Base-by-base conservation (phyloP, 768 basidiomycete species). In the Mycena leptocephala region DNA sequence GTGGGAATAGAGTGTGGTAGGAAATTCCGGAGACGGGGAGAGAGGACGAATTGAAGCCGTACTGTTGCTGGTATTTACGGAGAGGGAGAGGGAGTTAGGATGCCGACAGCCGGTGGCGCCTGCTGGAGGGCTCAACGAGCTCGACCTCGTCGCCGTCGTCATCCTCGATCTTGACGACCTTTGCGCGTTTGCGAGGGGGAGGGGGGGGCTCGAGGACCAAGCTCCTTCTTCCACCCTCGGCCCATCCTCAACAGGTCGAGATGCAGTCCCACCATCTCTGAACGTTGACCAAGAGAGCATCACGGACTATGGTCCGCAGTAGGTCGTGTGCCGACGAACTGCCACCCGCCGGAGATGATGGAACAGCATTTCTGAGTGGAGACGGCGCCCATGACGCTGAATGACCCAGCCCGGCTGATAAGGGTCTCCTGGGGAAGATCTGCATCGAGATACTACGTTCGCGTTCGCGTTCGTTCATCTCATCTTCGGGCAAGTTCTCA, bases 191-290 rank as follows among this genome's bases (percentile, higher is more conserved):
- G 43, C 10, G 5, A 18, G 43, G 43, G 43, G n/a, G n/a, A n/a
- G n/a, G n/a, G n/a, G n/a, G n/a, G n/a, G n/a, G n/a, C n/a, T n/a
- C n/a, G n/a, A n/a, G n/a, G n/a, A n/a, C n/a, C n/a, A 81, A 95
- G 84, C 82, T 95, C 94, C 64, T 83, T 87, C 83, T 91, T 91
- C 93, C 93, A 94, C 30, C 89, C 89, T 37, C 93, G 84, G 2
- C 94, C 93, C 92, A 95, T 92, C 70, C 90, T 87, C 39, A 96
- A 86, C 71, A 95, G 80, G 80, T 96, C 95, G 75, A 96, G 79
- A 83, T 96, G 95, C 70, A 95, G 84, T 2, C 93, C 94, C 81
- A 90, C 89, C 89, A 95, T 91, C 87, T 95, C 93, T n/a, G 90
- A 87, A 79, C 90, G 89, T 28, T 91, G 92, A 81, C 95, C 94